Evolutionary conservation across 176 grass and related monocot species (phyloP), one percentile per base, ranked within the genome.

Genomic region (Secale cereale): DNA sequence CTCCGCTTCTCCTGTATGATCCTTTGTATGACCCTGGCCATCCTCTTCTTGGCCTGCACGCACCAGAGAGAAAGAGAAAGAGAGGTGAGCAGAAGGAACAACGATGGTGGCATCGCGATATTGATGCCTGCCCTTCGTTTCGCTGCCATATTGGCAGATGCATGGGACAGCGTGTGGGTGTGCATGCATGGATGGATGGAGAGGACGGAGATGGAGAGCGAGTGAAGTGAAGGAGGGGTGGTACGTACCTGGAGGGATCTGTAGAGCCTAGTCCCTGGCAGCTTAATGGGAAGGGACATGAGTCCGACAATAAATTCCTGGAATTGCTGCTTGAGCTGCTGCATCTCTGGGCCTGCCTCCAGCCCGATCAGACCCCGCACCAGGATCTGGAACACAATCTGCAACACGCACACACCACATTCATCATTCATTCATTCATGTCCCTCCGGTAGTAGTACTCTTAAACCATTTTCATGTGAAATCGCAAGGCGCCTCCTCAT

Each of bases 241-340:
- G 48, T 17, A 50, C 46, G 81, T 89, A 89, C 96, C 90, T 94
- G 88, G 76, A 99, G 89, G 22, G 97, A 99, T 86, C 85, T 90
- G 81, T 94, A 94, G 29, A 99, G 88, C 60, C 87, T 87, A 67
- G 91, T 96, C 46, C 97, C 97, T 6, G 97, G 97, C 79, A 99
- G 82, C 86, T 99, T 99, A 80, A 99, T 84, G 19, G 97, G 97
- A 40, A 99, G 77, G 15, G 93, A 96, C 91, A 99, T 94, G 76
- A 99, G 85, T 17, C 97, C 97, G 29, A 94, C 90, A 86, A 99
- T 99, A 67, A 99, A 99, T 91, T 99, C 97, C 57, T 88, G 86
- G 87, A 99, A 99, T 90, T 99, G 82, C 80, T 90, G 87, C 89
- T 92, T 99, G 59, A 99, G 80, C 77, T 91, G 93, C 81, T 94